Evolutionary conservation across 768 basidiomycete genomes (phyloP).

Genomic region (Mycena alexandri): DNA sequence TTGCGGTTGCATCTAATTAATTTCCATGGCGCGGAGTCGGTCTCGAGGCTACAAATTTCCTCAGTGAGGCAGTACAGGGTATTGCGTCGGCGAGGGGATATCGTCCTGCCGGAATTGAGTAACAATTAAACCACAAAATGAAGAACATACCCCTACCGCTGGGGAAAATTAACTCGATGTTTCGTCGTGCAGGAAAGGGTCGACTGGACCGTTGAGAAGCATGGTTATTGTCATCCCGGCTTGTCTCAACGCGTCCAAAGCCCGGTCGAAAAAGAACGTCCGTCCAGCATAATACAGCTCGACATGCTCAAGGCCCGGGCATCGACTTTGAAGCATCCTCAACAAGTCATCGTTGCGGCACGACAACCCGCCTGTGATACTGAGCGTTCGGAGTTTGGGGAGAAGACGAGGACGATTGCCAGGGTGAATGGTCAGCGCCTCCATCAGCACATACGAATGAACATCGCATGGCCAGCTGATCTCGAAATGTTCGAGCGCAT

Average conservation of each 20-base stretch:
- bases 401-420: not conserved
- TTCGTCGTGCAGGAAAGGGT: slow-evolving; percentile 3
- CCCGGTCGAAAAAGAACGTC: slow-evolving; percentile 30
- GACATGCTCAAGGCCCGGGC: slow-evolving; percentile 9
- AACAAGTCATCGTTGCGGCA: slow-evolving; percentile 21
- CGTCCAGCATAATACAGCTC: slow-evolving; percentile 32
- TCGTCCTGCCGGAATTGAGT: no score
- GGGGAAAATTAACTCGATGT: no score
- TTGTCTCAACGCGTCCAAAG: slow-evolving; percentile 22
- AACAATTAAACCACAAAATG: no score
- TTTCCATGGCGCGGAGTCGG: no score
- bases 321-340: slow-evolving; percentile 29
- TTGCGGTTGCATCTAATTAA: no score
- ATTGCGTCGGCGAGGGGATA: no score
- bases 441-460: slow-evolving; percentile 23
- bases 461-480: slow-evolving; percentile 33
- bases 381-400: slow-evolving; percentile 18
- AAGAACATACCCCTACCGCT: no score
- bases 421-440: slow-evolving; percentile 21
- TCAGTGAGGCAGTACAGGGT: no score
- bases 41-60: no score
- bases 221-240: slow-evolving; percentile 24
- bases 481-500: slow-evolving; percentile 18
- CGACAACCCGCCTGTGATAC: slow-evolving; percentile 29
- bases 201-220: slow-evolving; percentile 26